These are phyloP conservation scores for Erysimum cheiri DNA, from an alignment of 441 rosid species.

Conservation along the genomic window DNA sequence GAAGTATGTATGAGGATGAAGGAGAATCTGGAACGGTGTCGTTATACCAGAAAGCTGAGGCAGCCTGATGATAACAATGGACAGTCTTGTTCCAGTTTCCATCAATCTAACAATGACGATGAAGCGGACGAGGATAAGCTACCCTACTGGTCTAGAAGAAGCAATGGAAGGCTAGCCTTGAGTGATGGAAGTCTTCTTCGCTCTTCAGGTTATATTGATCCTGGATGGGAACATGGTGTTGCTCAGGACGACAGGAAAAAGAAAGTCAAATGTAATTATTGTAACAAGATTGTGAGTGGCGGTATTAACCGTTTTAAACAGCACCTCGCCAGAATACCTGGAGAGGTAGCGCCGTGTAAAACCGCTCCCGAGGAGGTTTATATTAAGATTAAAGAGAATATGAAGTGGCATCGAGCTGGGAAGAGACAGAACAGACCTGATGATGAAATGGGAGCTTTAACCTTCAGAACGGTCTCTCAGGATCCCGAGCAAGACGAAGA, in stretches of 20 bases:
- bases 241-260: constrained; percentile 94
- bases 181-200: constrained; percentile 67
- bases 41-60: constrained; percentile 63
- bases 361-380: constrained; percentile 91
- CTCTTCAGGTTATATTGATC: constrained; percentile 86
- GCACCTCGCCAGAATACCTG: constrained; percentile 95
- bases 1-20: constrained; percentile 76
- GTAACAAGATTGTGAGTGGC: constrained; percentile 86
- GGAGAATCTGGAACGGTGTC: constrained; percentile 75
- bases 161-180: constrained; percentile 59
- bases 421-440: constrained; percentile 74
- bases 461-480: constrained; percentile 59
- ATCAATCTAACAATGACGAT: constrained; percentile 48
- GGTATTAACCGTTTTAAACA: constrained; percentile 97
- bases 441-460: constrained; percentile 60
- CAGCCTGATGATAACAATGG: constrained; percentile 52
- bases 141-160: constrained; percentile 38
- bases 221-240: constrained; percentile 98
- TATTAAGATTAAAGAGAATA: constrained; percentile 87
- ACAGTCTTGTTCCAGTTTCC: constrained; percentile 52
- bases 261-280: constrained; percentile 89
- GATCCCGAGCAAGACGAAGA: constrained; percentile 69
- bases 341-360: constrained; percentile 92
- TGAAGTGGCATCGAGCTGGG: constrained; percentile 98
- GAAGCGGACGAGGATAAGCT: constrained; percentile 47